These are phyloP conservation scores for Diutina neorugosa DNA, from an alignment of 1,139 yeast species.

Conservation along the genomic window DNA sequence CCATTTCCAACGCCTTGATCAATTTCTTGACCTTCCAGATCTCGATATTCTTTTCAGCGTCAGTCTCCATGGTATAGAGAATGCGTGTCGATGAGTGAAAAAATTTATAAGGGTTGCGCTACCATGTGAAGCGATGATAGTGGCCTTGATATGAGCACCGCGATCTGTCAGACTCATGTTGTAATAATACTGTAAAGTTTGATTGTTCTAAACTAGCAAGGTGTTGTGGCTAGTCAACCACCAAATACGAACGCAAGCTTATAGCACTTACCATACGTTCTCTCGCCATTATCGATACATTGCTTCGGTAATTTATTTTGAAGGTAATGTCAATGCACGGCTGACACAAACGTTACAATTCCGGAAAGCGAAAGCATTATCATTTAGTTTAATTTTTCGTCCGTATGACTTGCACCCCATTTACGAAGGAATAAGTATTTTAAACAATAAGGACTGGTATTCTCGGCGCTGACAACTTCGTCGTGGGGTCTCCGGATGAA, in stretches of 20 bases:
- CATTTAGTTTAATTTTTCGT: too few relatives aligned
- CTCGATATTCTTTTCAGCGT: slow-evolving; percentile 93
- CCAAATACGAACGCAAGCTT: too few relatives aligned
- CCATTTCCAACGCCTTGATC: slow-evolving; percentile 74
- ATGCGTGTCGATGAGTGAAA: slow-evolving; percentile 1
- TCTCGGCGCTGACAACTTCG: too few relatives aligned
- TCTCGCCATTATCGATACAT: neutral
- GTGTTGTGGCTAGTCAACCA: too few relatives aligned
- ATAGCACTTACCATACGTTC: too few relatives aligned
- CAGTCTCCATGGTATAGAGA: slow-evolving; percentile 15
- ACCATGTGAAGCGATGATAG: neutral
- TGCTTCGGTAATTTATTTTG: neutral
- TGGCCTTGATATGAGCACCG: neutral
- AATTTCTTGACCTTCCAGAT: slow-evolving; percentile 97
- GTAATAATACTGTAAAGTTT: too few relatives aligned
- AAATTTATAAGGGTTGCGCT: neutral
- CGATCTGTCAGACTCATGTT: neutral
- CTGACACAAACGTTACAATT: neutral
- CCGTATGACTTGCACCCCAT: neutral
- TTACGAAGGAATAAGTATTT: too few relatives aligned
- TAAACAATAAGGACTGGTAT: too few relatives aligned
- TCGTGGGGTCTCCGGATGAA: neutral
- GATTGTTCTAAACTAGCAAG: too few relatives aligned
- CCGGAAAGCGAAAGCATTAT: neutral
- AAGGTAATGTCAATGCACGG: neutral